Evolutionary conservation across 2,329 filamentous ascomycete species (phyloP).

Genomic region (Lachnellula arida): DNA sequence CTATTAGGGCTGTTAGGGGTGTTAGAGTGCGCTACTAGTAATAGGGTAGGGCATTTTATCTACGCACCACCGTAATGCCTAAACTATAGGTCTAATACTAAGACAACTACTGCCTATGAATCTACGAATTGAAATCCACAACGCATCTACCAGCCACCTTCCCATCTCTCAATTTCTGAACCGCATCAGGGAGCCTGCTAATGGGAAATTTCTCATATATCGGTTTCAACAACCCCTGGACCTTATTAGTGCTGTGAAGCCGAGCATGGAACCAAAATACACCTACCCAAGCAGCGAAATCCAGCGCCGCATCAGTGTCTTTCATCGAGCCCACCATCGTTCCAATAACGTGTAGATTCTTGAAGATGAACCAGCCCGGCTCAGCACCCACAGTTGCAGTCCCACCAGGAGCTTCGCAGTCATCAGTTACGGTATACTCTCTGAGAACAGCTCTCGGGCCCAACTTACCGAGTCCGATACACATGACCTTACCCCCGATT

Average conservation of each 20-base stretch:
- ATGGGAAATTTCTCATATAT: not conserved
- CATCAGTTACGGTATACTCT: not conserved
- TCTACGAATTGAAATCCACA: not conserved
- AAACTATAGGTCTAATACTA: too few relatives aligned
- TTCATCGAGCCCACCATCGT: constrained; percentile 6
- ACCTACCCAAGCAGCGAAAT: constrained; percentile 7
- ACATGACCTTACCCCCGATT: constrained; percentile 11
- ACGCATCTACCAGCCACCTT: not conserved
- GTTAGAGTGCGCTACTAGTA: too few relatives aligned
- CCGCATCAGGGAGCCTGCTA: not conserved
- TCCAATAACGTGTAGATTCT: constrained; percentile 8
- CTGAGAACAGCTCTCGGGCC: not conserved
- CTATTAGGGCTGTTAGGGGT: too few relatives aligned
- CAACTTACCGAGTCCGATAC: constrained; percentile 9
- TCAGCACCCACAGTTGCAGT: constrained; percentile 2
- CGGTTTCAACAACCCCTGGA: not conserved
- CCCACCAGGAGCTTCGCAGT: not conserved
- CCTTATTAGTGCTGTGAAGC: not conserved
- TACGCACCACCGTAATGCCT: too few relatives aligned
- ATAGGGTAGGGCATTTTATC: too few relatives aligned
- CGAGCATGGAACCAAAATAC: not conserved
- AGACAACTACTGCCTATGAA: not conserved
- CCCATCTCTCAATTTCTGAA: not conserved
- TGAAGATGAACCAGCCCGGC: not conserved
- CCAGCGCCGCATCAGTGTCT: constrained; percentile 5